Base-by-base conservation (phyloP, 352 stramenopile genomes). In the Phytophthora aleatoria region DNA sequence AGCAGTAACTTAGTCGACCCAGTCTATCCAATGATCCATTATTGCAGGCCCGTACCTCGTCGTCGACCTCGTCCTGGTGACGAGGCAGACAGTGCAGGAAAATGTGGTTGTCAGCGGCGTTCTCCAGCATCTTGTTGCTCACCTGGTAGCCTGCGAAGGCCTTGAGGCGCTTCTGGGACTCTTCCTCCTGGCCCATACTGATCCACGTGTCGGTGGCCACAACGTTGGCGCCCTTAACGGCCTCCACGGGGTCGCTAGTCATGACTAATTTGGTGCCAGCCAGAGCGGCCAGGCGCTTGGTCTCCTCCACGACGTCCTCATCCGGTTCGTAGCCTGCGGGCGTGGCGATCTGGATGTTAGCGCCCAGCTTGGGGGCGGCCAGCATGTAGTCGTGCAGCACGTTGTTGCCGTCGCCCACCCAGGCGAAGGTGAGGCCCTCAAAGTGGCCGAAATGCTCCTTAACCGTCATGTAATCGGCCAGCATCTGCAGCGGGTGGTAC, bases 381-480 rank as follows among this genome's bases (percentile, higher is more conserved):
- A 99, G 76, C 95, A 99, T 99, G 57, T 99, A 95, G 73, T 99
- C 96, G 66, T 99, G 97, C 43, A 97, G 73, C 28, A 98, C 92
- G 53, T 99, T 99, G 82, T 99, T 99, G 52, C 96, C 96, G 68
- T 99, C 97, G 57, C 97, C 97, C 49, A 99, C 97, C 95, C 96
- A 99, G 38, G 95, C 86, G 36, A 99, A 79, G 33, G 94, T 99
- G 43, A 98, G 91, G 5, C 94, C 95, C 16, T 94, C 73, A 20
- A 94, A 69, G 49, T 81, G 76, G 33, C 89, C 89, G 64, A 97
- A 97, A 59, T 94, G 88, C 59, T 97, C 86, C 71, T 85, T 56
- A 11, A 99, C 85, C 3, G 97, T 99, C 91, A 99, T 95, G 44
- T 98, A 91, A 81, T 99, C 97, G 1, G 97, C 97, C 39, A 99